Evolutionary conservation across 176 grass and related monocot genomes (phyloP), one percentile per base, ranked within the genome.

Genomic region (Neostapfia colusana): DNA sequence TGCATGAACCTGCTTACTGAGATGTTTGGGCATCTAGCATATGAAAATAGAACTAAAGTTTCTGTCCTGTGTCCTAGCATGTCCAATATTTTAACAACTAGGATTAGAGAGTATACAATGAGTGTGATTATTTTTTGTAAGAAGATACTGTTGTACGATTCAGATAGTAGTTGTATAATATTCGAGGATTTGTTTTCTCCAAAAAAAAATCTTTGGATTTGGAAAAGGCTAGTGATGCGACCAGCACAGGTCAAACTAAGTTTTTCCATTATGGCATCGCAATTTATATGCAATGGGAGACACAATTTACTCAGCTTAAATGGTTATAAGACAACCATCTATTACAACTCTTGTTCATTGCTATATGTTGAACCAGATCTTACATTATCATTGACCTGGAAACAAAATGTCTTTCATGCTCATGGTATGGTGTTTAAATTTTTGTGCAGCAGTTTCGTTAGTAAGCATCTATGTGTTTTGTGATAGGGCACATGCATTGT

Each of bases 41-140:
- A n/a, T n/a, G n/a, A n/a, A n/a, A n/a, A n/a, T n/a, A 70, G 73
- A 83, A 70, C 28, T 28, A 45, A 77, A 77, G 7, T 26, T 48
- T 27, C 20, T n/a, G 14, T 56, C 31, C 42, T 41, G 46, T 34
- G 73, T 18, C 45, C 17, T 41, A 5, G 39, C 45, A 10, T 82
- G 8, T 58, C 8, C 54, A 11, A 5, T 67, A 51, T 12, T 23
- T 50, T 72, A 77, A 57, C 59, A 73, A 31, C 35, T 58, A 66
- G 63, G 1, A 39, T 25, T 57, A 26, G 0, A 31, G 6, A 24
- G 10, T 67, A 44, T 53, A 54, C 42, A 63, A 75, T 18, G 14
- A 54, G 6, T 49, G 10, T 16, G 23, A 82, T 8, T 77, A 65
- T 17, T 63, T 59, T 78, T 78, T 20, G 21, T 70, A 75, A 63